A percentile compares a stretch with the other conserved stretches of the same genome.
These are phyloP conservation scores for Irpex sp. DNA, from an alignment of 1,284 basidiomycete genomes.

Conservation along the genomic window DNA sequence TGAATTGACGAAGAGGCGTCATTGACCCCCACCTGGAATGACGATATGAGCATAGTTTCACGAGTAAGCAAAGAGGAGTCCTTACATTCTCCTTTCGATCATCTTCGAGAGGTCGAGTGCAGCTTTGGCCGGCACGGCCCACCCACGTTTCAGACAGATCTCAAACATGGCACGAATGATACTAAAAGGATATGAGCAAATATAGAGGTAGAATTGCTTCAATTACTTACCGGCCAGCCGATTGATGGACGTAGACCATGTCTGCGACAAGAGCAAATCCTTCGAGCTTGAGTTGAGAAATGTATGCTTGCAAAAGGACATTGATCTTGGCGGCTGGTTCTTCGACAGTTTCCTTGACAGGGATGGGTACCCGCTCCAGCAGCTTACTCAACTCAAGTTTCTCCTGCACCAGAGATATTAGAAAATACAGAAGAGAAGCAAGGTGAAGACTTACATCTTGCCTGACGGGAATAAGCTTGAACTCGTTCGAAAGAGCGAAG, in stretches of 20 bases:
- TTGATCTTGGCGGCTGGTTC: conserved; percentile 98
- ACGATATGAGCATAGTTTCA: conserved; percentile 3
- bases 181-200: too few species aligned
- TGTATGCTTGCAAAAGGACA: conserved; percentile 92
- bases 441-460: conserved; percentile 29
- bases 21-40: conserved; percentile 87
- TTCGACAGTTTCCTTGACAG: conserved; percentile 95
- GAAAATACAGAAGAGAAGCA: too few species aligned
- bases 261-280: conserved; percentile 96
- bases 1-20: conserved; percentile 96
- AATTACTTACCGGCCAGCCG: conserved; percentile 71
- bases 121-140: conserved; percentile 90
- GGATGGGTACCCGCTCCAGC: conserved; percentile 94
- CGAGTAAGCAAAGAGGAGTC: conserved; percentile 13
- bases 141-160: conserved; percentile 98
- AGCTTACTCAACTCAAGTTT: conserved; percentile 92
- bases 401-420: conserved; percentile 40
- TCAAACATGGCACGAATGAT: conserved; percentile 98
- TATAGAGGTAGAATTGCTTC: too few species aligned
- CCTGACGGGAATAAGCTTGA: conserved; percentile 88
- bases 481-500: conserved; percentile 96
- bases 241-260: conserved; percentile 96
- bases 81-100: conserved; percentile 86
- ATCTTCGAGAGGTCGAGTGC: conserved; percentile 97
- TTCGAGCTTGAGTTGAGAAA: conserved; percentile 93